Conservation (phyloP, 2,329 filamentous ascomycete genomes). For the Metarhizium rileyi region DNA sequence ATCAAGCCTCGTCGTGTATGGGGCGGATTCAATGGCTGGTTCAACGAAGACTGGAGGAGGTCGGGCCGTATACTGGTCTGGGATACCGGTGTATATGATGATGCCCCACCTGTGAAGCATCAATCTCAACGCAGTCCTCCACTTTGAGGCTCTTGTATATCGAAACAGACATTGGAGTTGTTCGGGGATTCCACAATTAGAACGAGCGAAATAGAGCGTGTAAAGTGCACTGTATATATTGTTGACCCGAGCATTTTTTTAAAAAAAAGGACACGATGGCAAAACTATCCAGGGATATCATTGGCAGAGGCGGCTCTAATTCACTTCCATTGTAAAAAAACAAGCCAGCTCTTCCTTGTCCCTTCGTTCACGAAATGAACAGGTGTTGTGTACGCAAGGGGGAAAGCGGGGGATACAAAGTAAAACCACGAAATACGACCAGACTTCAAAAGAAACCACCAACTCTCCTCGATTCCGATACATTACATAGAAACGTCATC, state of each 20-base stretch:
- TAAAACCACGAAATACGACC: neutral
- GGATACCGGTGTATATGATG: conserved; percentile 34
- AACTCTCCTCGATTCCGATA: neutral
- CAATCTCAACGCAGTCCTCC: neutral
- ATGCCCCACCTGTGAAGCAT: neutral
- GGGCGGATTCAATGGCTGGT: conserved; percentile 50
- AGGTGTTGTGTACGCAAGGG: neutral
- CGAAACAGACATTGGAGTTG: too few species aligned
- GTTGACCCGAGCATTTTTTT: neutral
- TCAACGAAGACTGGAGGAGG: conserved; percentile 52
- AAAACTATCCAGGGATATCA: conserved; percentile 1
- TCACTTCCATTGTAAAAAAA: neutral
- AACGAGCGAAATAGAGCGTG: neutral
- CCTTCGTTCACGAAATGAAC: neutral
- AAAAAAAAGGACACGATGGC: neutral
- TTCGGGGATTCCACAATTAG: neutral
- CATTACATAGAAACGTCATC: conserved; percentile 3
- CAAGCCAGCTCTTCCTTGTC: neutral
- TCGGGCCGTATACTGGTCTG: conserved; percentile 49
- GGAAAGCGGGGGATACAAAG: neutral
- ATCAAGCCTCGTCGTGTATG: conserved; percentile 39
- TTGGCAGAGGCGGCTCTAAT: neutral
- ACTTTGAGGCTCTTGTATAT: neutral
- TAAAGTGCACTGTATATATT: neutral
- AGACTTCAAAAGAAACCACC: neutral